Base-by-base conservation (phyloP, 2,329 filamentous ascomycete species). In the Dryadomyces quercivorus region DNA sequence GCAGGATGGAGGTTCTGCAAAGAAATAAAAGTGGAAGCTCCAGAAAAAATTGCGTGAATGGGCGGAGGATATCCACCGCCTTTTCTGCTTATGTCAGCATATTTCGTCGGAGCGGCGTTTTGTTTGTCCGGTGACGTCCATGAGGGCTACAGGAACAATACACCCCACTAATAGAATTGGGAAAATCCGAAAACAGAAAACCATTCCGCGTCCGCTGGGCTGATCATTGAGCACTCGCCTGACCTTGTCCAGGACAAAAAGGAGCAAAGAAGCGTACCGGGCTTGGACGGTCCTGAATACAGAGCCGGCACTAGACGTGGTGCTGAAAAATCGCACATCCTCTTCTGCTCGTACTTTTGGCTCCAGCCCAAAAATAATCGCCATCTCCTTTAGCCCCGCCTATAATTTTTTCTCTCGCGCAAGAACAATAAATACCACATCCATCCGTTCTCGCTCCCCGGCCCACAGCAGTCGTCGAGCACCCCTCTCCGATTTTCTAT, bases 91-190 rank as follows among this genome's bases (percentile, higher is more conserved):
- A 22, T 3, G 8, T n/a, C 21, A 16, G 46, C 15, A 21, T n/a
- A 6, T 13, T 38, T 50, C 42, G n/a, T 12, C 42, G 42, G 42
- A 44, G n/a, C 22, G 46, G 46, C 3, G 2, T 5, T 1, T n/a
- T 10, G 22, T 44, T 31, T 13, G 22, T 44, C 50, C 50, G 21
- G 7, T 38, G 21, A 1, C 20, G 6, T 42, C 34, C 12, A 50
- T 50, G 49, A 51, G 50, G 50, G 50, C 50, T 51, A 43, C n/a
- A 36, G 16, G 18, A n/a, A n/a, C n/a, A n/a, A n/a, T 26, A 42
- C 20, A 18, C 50, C 50, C 50, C 50, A 51, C 50, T 51, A 51
- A 43, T n/a, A 44, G 20, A 51, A 44, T 38, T 38, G n/a, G 31
- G 18, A 38, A 50, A 50, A 38, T 13, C 47, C 47, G 50, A 44